Base-by-base conservation (phyloP, 441 rosid species). In the Kokia cookei region DNA sequence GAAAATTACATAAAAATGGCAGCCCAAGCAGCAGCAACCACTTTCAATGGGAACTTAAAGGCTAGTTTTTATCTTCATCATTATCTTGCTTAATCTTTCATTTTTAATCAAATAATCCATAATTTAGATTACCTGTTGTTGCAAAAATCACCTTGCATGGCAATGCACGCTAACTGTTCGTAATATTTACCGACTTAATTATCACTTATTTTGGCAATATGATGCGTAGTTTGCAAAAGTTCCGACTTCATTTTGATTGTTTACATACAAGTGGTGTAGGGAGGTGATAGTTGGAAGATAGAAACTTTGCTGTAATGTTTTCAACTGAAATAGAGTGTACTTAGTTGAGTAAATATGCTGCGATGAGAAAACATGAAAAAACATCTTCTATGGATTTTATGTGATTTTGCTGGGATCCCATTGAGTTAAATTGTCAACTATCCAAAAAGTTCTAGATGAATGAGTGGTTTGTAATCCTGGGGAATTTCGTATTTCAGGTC, bases 41-140 rank as follows among this genome's bases (percentile, higher is more conserved):
- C 92, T 22, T 87, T 90, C 83, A 87, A 65, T 72, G 98, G 97
- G 73, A 96, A 93, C 83, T 61, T 92, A 73, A 93, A 93, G 95
- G 98, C 79, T 43, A 55, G 73, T 40, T 40, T 53, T 69, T 60
- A 6, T 43, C 35, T 59, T 60, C 29, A 40, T 43, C 13, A 61
- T 45, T 19, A 45, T 27, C 2, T 35, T 0, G 1, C 68, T 72
- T 35, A 43, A 42, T 51, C 67, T 22, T 58, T 50, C 24, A 14
- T 73, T 48, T 15, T 7, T 3, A 61, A 62, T 2, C 64, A 5
- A 70, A 19, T 32, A 71, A 27, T 65, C 60, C 17, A 12, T 51
- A 10, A 13, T 8, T 1, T 0, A 14, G 32, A 51, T 15, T 27
- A 14, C 14, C 14, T 43, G 9, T 60, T 54, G 14, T 24, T 65